phyloP scores from a whole-genome alignment of 345 rosid genomes.

The Geranium rotundifolium region DNA sequence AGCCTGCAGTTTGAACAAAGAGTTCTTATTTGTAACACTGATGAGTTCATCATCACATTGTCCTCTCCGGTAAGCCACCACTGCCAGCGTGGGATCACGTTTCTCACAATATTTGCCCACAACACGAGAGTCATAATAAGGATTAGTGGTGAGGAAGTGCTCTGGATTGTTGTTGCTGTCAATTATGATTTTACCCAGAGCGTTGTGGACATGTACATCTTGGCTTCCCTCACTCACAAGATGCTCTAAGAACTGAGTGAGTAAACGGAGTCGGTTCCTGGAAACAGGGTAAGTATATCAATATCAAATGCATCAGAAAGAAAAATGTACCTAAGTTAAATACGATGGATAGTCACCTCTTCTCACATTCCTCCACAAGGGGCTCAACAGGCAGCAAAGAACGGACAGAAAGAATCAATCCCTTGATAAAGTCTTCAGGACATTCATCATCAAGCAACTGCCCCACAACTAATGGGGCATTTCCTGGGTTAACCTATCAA shows the following conservation, averaged over 20 bases:
- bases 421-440: slow-evolving; percentile 96
- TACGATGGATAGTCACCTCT: slow-evolving; percentile 28
- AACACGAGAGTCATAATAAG: slow-evolving; percentile 88
- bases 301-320: slow-evolving; percentile 2
- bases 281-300: not conserved
- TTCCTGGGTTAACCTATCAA: slow-evolving; percentile 92
- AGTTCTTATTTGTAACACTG: slow-evolving; percentile 91
- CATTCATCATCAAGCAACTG: slow-evolving; percentile 91
- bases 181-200: slow-evolving; percentile 95
- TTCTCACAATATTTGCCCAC: slow-evolving; percentile 99
- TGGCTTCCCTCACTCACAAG: slow-evolving; percentile 99
- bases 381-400: slow-evolving; percentile 50
- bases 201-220: slow-evolving; percentile 98
- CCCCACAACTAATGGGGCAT: slow-evolving; percentile 90
- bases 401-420: slow-evolving; percentile 80
- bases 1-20: slow-evolving; percentile 92
- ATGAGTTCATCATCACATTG: slow-evolving; percentile 97
- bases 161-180: slow-evolving; percentile 99
- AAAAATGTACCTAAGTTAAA: slow-evolving; percentile 29
- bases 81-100: slow-evolving; percentile 98
- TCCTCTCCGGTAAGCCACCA: slow-evolving; percentile 93
- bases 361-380: slow-evolving; percentile 48
- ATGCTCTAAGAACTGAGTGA: slow-evolving; percentile 99
- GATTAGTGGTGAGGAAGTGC: slow-evolving; percentile 94
- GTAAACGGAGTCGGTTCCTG: slow-evolving; percentile 98